phyloP scores from a whole-genome alignment of 345 rosid species.

The Salix udensis region DNA sequence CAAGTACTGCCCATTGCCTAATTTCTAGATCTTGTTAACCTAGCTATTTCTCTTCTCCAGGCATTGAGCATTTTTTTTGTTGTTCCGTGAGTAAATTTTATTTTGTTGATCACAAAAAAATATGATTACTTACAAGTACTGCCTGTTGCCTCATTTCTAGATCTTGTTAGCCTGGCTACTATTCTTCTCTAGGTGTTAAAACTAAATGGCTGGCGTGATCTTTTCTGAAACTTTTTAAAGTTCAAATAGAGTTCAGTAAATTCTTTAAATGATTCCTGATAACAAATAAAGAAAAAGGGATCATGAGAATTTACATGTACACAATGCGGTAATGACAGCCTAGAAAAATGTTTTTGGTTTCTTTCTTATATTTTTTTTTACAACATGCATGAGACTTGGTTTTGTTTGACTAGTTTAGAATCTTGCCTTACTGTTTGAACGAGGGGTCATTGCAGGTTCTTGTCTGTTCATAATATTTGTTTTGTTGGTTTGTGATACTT shows the following conservation, averaged over 20 bases:
- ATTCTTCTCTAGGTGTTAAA: neutral
- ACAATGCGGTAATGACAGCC: neutral
- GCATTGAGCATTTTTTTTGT: too few relatives aligned
- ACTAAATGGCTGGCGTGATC: neutral
- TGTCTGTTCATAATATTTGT: neutral
- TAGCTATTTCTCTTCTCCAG: neutral
- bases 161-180: neutral
- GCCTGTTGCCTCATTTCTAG: neutral
- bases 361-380: neutral
- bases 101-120: neutral
- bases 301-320: neutral
- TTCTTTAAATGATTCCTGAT: neutral
- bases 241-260: neutral
- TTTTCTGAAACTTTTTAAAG: neutral
- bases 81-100: too few relatives aligned
- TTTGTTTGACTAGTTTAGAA: neutral
- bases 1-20: neutral
- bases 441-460: neutral
- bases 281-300: neutral
- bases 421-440: neutral
- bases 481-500: neutral
- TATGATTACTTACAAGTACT: neutral
- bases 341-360: neutral
- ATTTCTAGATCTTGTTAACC: neutral
- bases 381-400: neutral